These are phyloP conservation scores for Clathrospora elynae DNA, from an alignment of 2,329 filamentous ascomycete species.

Conservation along the genomic window DNA sequence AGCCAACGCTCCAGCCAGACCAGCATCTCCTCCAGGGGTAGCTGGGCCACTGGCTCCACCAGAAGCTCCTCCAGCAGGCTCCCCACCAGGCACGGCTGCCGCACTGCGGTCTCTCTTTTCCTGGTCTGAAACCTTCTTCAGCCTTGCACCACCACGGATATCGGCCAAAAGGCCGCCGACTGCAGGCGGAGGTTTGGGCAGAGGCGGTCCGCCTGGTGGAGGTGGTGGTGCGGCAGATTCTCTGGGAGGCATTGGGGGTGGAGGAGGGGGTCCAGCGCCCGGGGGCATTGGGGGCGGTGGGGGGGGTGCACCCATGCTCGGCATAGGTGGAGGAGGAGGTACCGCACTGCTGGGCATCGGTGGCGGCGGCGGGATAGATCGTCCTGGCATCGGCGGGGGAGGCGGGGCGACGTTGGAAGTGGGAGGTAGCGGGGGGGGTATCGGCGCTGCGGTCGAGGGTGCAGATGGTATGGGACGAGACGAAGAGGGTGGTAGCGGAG, in stretches of 20 bases:
- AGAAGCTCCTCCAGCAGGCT: slow-evolving; percentile 55
- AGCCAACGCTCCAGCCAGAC: slow-evolving; percentile 64
- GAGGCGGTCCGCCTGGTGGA: slow-evolving; percentile 36
- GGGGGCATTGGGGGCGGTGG: slow-evolving; percentile 49
- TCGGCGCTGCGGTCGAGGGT: slow-evolving; percentile 33
- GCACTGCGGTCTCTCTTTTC: slow-evolving; percentile 74
- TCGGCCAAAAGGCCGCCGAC: slow-evolving; percentile 69
- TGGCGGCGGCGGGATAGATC: slow-evolving; percentile 40
- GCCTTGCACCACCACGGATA: slow-evolving; percentile 67
- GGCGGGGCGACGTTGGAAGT: slow-evolving; percentile 41
- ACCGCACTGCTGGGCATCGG: slow-evolving; percentile 24
- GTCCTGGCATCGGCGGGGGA: slow-evolving; percentile 41
- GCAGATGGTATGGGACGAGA: slow-evolving; percentile 36
- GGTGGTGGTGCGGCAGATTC: slow-evolving; percentile 41
- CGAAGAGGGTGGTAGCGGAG: slow-evolving; percentile 35
- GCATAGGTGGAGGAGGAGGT: slow-evolving; percentile 46
- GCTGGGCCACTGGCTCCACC: slow-evolving; percentile 51
- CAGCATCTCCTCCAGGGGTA: slow-evolving; percentile 39
- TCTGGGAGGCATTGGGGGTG: slow-evolving; percentile 42
- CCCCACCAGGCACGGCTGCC: slow-evolving; percentile 62
- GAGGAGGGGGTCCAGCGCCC: slow-evolving; percentile 46
- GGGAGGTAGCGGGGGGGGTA: slow-evolving; percentile 37
- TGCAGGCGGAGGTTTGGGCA: slow-evolving; percentile 51
- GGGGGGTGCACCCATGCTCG: slow-evolving; percentile 47
- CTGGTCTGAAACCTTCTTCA: slow-evolving; percentile 75